A percentile compares a stretch with the other conserved stretches of the same genome.
Evolutionary conservation across 2,329 filamentous ascomycete species (phyloP).

Genomic region (Thielaviopsis ethacetica): DNA sequence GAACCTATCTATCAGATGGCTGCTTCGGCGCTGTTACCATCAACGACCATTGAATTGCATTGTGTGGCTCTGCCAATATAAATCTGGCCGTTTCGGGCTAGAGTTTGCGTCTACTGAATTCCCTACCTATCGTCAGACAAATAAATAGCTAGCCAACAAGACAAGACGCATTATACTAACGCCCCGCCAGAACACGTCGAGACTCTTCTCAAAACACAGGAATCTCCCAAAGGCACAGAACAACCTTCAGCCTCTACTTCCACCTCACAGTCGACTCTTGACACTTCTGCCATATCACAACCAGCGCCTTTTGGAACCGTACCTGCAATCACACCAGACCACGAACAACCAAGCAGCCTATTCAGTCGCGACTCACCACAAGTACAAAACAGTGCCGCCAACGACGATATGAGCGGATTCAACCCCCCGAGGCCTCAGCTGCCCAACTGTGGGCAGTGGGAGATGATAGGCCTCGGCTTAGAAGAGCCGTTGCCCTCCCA

Average conservation of each 20-base stretch:
- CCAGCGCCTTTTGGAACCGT: not conserved
- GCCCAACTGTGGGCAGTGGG: conserved; percentile 36
- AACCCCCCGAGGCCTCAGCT: not conserved
- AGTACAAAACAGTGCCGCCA: conserved; percentile 12
- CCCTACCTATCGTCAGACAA: no score
- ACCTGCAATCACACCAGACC: not conserved
- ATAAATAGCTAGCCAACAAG: no score
- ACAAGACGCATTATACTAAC: not conserved
- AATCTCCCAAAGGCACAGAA: conserved; percentile 21
- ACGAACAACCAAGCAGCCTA: conserved; percentile 15
- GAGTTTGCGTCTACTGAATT: not conserved
- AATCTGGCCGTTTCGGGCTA: not conserved
- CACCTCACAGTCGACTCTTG: conserved; percentile 3
- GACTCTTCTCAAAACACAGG: conserved; percentile 70
- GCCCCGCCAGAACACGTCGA: conserved; percentile 68
- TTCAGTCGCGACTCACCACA: conserved; percentile 38
- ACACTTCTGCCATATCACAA: not conserved
- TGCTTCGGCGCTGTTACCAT: no score
- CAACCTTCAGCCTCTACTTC: not conserved
- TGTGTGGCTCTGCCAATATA: no score
- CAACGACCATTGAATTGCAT: no score
- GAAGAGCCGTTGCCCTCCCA: conserved; percentile 43
- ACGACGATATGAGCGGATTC: not conserved
- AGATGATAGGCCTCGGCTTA: conserved; percentile 46
- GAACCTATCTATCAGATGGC: no score